A percentile compares a stretch with the other conserved stretches of the same genome.
These are phyloP conservation scores for Teunomyces barrocoloradensis DNA, from an alignment of 805 yeast species.

Conservation along the genomic window DNA sequence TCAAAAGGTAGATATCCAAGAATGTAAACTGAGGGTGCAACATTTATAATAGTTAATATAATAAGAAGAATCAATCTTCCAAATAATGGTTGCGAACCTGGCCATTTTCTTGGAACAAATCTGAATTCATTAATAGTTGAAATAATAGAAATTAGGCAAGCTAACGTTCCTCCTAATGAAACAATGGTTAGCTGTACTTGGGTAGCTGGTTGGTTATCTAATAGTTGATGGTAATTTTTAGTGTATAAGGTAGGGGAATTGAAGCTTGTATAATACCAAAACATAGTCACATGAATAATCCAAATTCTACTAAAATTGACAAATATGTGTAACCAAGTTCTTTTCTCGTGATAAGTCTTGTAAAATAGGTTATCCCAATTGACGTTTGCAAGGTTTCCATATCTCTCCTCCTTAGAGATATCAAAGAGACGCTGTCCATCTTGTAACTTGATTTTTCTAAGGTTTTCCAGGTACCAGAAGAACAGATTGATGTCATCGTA, in stretches of 20 bases:
- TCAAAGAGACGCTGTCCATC: slow-evolving; percentile 32
- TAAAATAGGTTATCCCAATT: slow-evolving; percentile 42
- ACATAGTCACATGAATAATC: slow-evolving; percentile 49
- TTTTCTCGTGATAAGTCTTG: slow-evolving; percentile 47
- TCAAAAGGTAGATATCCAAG: slow-evolving; percentile 23
- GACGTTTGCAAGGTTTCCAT: slow-evolving; percentile 26
- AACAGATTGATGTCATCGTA: slow-evolving; percentile 54
- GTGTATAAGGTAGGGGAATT: slow-evolving; percentile 53
- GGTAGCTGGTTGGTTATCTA: slow-evolving; percentile 44
- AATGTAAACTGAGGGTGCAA: slow-evolving; percentile 29
- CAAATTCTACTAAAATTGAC: slow-evolving; percentile 52
- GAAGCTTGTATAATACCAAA: slow-evolving; percentile 52
- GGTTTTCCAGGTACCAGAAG: slow-evolving; percentile 46
- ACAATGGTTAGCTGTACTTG: slow-evolving; percentile 45
- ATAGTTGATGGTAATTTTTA: slow-evolving; percentile 33
- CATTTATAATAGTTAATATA: slow-evolving; percentile 18
- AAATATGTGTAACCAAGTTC: slow-evolving; percentile 51
- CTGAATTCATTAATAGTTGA: slow-evolving; percentile 24
- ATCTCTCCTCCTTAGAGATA: slow-evolving; percentile 30
- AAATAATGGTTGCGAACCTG: slow-evolving; percentile 17
- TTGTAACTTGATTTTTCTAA: slow-evolving; percentile 28
- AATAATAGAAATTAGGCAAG: slow-evolving; percentile 27
- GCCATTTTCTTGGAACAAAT: slow-evolving; percentile 26
- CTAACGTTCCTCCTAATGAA: slow-evolving; percentile 46
- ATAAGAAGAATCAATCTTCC: slow-evolving; percentile 14